Evolutionary conservation across 73 alveolate species (phyloP), one percentile per base, ranked within the genome.

Genomic region (Urostyla sp.): DNA sequence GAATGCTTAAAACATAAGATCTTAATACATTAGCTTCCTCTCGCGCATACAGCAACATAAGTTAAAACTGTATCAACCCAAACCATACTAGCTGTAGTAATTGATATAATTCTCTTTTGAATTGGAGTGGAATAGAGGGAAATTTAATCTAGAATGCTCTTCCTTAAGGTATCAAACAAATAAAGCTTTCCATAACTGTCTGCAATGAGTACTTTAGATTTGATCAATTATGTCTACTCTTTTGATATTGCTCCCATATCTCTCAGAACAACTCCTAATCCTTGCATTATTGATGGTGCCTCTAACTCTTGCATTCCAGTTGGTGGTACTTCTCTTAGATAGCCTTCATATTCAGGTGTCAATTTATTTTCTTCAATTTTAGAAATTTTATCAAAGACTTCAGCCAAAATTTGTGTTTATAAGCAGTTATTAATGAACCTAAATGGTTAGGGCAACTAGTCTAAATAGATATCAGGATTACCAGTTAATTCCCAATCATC

Each of bases 271-370:
- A 48, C 27, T 13, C 31, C 23, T 23, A 30, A 21, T n/a, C 28
- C 27, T 48, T 67, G 20, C 84, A 48, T 69, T 44, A 7, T 40
- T 7, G 80, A 40, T 7, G 44, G 37, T 50, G 53, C 84, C 31
- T 48, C 84, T 10, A 23, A 24, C 8, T 84, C 92, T 11, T 61
- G 38, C 23, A 32, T 36, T 4, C 92, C 92, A 3, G 92, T 49
- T 15, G 86, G 54, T 6, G 58, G 51, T 18, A 84, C 73, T 26
- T 75, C 86, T 31, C 75, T 74, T 37, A 84, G 38, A 49, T n/a
- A 46, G 43, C 92, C 92, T 35, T 75, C 92, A 35, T 84, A 84
- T 40, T 84, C 92, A 2, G 81, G 75, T 8, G 85, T 51, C 69
- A 73, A 57, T 58, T 83, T 83, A 27, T 55, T 63, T 56, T 72